Base-by-base conservation (phyloP, 1,139 yeast species). In the Scheffersomyces segobiensis region DNA sequence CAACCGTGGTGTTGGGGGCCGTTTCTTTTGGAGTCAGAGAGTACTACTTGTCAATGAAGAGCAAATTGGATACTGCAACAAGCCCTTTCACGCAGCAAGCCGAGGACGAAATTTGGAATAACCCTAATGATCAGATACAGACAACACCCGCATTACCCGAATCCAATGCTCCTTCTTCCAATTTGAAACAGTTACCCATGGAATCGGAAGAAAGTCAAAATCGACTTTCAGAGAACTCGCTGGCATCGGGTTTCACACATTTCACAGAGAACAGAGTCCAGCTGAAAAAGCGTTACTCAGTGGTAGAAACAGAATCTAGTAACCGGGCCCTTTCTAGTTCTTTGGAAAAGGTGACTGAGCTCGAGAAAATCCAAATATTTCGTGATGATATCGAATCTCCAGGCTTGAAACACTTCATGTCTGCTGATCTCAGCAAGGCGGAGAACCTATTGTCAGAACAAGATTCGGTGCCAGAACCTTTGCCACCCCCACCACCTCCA, bases 21-120 rank as follows among this genome's bases (percentile, higher is more conserved):
- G 52, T 69, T 1, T 52, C 65, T 2, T 75, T 73, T 66, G 77
- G 70, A 0, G 42, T 70, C 2, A 62, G 78, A 57, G 78, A 76
- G 59, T 74, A 71, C 56, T 55, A 58, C 20, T 53, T 72, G 2
- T 69, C 74, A 2, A 56, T 61, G 17, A 60, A 55, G 57, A 56
- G 61, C 39, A 59, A 53, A 49, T 39, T 56, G 20, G 46, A 49
- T 19, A 57, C 62, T 6, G 56, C 63, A 2, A 57, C 61, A 3
- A 56, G 57, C 50, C 59, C 58, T 12, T 32, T 32, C 4, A 10
- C 42, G 5, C 42, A 7, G 17, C 42, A 32, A 17, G 42, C 42
- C 12, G 42, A 12, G 17, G 42, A 32, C 12, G 42, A 32, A 32
- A 32, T 32, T 12, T 32, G 42, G 42, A 32, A 32, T 14, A 10